Evolutionary conservation across 768 basidiomycete genomes (phyloP).

Genomic region (Hygrophorus russula): DNA sequence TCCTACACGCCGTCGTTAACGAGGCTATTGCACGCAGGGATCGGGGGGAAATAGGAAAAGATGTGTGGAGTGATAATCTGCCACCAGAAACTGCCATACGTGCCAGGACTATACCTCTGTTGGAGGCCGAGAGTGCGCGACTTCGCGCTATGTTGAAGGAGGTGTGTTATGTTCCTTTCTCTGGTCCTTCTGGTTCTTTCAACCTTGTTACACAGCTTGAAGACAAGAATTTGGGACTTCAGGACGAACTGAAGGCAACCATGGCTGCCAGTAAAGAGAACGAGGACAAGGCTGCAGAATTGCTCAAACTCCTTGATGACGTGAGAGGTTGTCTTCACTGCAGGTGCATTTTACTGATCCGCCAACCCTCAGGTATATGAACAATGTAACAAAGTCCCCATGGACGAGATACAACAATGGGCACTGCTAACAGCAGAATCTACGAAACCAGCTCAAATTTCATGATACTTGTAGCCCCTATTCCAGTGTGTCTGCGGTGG

Average conservation of each 20-base stretch:
- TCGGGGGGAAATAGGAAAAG: slow-evolving; percentile 33
- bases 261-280: slow-evolving; percentile 31
- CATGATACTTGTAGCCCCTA: slow-evolving; percentile 1
- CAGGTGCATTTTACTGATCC: neutral
- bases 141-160: slow-evolving; percentile 26
- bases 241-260: slow-evolving; percentile 38
- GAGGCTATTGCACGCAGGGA: slow-evolving; percentile 53
- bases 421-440: slow-evolving; percentile 36
- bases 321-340: slow-evolving; percentile 21
- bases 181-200: neutral
- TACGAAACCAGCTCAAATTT: slow-evolving; percentile 17
- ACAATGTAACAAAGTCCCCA: slow-evolving; percentile 41
- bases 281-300: slow-evolving; percentile 30
- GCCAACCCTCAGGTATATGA: neutral
- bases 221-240: slow-evolving; percentile 37
- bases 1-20: slow-evolving; percentile 54
- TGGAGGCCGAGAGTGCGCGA: slow-evolving; percentile 32
- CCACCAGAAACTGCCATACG: slow-evolving; percentile 51
- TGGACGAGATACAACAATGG: slow-evolving; percentile 55
- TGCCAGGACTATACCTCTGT: slow-evolving; percentile 50
- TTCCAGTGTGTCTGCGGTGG: neutral
- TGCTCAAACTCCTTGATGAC: slow-evolving; percentile 37
- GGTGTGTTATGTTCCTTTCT: slow-evolving; percentile 16
- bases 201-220: slow-evolving; percentile 36
- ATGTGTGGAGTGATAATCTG: slow-evolving; percentile 56